phyloP scores from a whole-genome alignment of 2,329 filamentous ascomycete genomes.

The Emmonsiellopsis sp. region DNA sequence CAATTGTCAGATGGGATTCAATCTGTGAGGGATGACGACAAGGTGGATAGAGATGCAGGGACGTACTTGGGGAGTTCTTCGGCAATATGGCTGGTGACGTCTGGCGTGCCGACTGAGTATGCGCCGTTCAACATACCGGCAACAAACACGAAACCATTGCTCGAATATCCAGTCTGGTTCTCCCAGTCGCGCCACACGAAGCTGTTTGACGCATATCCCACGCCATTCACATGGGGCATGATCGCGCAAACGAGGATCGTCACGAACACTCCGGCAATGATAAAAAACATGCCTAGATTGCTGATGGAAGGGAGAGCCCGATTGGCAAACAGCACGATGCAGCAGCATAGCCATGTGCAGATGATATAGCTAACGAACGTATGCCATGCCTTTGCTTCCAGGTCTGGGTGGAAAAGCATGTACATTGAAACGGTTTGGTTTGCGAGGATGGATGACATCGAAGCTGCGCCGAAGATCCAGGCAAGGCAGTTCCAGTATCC shows the following conservation, averaged over 20 bases:
- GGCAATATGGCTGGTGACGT: constrained; percentile 55
- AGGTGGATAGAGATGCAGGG: background rate
- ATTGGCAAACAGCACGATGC: constrained; percentile 49
- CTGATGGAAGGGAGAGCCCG: constrained; percentile 42
- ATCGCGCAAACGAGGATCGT: constrained; percentile 44
- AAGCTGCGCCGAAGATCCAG: constrained; percentile 55
- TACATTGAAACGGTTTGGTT: constrained; percentile 56
- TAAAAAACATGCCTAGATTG: constrained; percentile 48
- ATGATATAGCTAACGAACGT: constrained; percentile 50
- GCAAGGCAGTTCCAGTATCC: constrained; percentile 37
- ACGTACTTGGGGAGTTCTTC: constrained; percentile 50
- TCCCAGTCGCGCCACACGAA: constrained; percentile 50
- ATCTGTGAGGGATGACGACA: background rate
- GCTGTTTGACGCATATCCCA: constrained; percentile 37
- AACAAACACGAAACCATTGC: constrained; percentile 54
- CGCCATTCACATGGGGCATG: constrained; percentile 41
- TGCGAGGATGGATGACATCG: constrained; percentile 48
- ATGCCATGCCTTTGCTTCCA: constrained; percentile 46
- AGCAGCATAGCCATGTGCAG: constrained; percentile 45
- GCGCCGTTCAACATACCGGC: constrained; percentile 60
- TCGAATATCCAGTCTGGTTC: constrained; percentile 34
- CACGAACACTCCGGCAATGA: constrained; percentile 43
- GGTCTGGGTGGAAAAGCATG: constrained; percentile 47
- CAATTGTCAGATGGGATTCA: constrained; percentile 1
- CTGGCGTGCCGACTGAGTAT: constrained; percentile 57